Evolutionary conservation across 768 basidiomycete species (phyloP).

Genomic region (Hypholoma fasciculare): DNA sequence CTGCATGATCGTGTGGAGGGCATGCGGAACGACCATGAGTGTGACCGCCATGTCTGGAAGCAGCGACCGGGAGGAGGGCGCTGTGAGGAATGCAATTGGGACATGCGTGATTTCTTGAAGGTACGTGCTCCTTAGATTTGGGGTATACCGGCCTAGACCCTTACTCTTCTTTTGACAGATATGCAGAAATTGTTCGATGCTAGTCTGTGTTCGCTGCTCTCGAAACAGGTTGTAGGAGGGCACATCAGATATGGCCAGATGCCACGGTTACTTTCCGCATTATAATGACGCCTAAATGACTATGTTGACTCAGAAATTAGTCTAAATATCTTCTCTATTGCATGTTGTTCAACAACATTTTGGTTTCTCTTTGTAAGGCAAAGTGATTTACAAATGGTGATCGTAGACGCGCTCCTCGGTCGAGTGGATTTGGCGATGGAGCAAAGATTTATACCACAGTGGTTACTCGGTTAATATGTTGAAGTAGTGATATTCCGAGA

Average conservation of each 20-base stretch:
- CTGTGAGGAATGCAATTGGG: conserved; percentile 46
- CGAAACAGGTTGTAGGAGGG: conserved; percentile 32
- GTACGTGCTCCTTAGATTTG: conserved; percentile 31
- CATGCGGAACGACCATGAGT: conserved; percentile 56
- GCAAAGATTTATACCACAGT: not conserved
- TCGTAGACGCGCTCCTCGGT: too few species aligned
- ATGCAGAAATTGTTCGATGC: conserved; percentile 33
- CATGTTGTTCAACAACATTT: too few species aligned
- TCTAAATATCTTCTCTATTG: too few species aligned
- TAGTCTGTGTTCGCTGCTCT: conserved; percentile 39
- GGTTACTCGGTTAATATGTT: not conserved
- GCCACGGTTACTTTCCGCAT: too few species aligned
- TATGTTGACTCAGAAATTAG: too few species aligned
- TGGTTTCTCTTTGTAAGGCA: too few species aligned
- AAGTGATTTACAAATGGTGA: too few species aligned
- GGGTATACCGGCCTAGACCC: not conserved
- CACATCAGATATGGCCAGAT: too few species aligned
- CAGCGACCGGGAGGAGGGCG: conserved; percentile 39
- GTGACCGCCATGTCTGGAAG: conserved; percentile 44
- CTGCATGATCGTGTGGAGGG: conserved; percentile 32
- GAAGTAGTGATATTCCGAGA: too few species aligned
- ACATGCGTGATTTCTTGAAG: conserved; percentile 44
- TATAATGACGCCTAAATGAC: too few species aligned
- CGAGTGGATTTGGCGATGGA: too few species aligned
- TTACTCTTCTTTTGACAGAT: conserved; percentile 21